Conservation (phyloP, 208 protist genomes). For the Trypanosoma caninum region DNA sequence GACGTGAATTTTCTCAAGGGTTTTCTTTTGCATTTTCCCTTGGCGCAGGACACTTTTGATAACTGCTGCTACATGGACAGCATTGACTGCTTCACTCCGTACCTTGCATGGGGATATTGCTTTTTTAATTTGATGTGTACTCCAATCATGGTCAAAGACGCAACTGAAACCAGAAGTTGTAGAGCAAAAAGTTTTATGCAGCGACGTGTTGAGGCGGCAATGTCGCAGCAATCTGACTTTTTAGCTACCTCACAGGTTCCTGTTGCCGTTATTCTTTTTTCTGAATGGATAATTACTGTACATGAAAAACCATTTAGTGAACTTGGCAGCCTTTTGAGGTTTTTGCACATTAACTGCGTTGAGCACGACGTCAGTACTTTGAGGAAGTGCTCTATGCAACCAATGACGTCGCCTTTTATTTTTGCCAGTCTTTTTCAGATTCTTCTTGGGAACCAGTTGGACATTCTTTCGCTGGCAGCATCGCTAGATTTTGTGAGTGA, state of each 20-base stretch:
- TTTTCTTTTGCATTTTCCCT: conserved; percentile 62
- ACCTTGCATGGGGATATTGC: conserved; percentile 46
- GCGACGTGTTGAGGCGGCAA: conserved; percentile 77
- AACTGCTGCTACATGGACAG: conserved; percentile 60
- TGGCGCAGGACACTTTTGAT: conserved; percentile 53
- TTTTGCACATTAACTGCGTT: conserved; percentile 72
- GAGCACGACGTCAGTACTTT: background rate
- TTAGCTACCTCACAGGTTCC: conserved; percentile 48
- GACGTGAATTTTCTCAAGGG: conserved; percentile 30
- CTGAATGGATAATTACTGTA: conserved; percentile 83
- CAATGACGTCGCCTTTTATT: conserved; percentile 67
- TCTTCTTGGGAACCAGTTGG: conserved; percentile 71
- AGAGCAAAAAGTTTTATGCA: conserved; percentile 68
- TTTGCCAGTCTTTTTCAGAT: conserved; percentile 78
- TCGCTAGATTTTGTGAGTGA: conserved; percentile 70
- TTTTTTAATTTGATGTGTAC: conserved; percentile 78
- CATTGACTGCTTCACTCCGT: conserved; percentile 50
- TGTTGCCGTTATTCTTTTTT: conserved; percentile 71
- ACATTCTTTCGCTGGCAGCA: conserved; percentile 64
- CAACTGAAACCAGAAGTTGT: background rate
- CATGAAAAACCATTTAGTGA: conserved; percentile 86
- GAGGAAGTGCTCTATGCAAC: conserved; percentile 5
- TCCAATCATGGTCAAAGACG: conserved; percentile 29
- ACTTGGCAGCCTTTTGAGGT: conserved; percentile 76
- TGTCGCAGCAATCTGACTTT: conserved; percentile 32